A percentile compares a stretch with the other conserved stretches of the same genome.
phyloP scores from a whole-genome alignment of 2,329 filamentous ascomycete species.

The Purpureocillium takamizusanense region DNA sequence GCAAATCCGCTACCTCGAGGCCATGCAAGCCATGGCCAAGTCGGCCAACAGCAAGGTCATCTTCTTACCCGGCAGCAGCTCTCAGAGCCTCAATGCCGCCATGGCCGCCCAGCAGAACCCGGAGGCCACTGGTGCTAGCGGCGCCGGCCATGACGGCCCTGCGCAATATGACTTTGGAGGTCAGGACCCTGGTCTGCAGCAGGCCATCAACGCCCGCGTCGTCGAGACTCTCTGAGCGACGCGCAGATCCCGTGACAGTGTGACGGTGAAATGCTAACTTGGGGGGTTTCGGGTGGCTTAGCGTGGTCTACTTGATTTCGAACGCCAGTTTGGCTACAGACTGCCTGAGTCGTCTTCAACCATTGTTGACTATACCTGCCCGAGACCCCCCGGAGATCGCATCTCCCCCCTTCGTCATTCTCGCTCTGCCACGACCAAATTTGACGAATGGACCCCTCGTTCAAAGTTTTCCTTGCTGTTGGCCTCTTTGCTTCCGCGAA shows the following conservation, averaged over 20 bases:
- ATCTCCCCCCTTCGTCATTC: neutral
- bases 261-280: conserved; percentile 19
- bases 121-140: conserved; percentile 36
- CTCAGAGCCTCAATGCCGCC: conserved; percentile 38
- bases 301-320: conserved; percentile 27
- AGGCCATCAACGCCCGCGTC: conserved; percentile 71
- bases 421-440: neutral
- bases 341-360: conserved; percentile 11
- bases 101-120: conserved; percentile 27
- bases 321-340: conserved; percentile 5
- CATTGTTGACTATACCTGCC: neutral
- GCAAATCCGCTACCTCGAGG: conserved; percentile 96
- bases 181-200: conserved; percentile 58
- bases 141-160: conserved; percentile 30
- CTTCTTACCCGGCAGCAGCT: conserved; percentile 55
- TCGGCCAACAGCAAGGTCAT: conserved; percentile 82
- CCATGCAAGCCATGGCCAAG: conserved; percentile 99
- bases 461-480: no score
- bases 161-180: conserved; percentile 42
- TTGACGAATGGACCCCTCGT: neutral
- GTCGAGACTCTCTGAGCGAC: conserved; percentile 71
- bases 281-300: conserved; percentile 17
- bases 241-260: conserved; percentile 6
- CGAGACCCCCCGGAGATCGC: neutral
- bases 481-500: no score